Evolutionary conservation across 768 basidiomycete species (phyloP), one percentile per base, ranked within the genome.

Genomic region (Xerocomus spinulosus): DNA sequence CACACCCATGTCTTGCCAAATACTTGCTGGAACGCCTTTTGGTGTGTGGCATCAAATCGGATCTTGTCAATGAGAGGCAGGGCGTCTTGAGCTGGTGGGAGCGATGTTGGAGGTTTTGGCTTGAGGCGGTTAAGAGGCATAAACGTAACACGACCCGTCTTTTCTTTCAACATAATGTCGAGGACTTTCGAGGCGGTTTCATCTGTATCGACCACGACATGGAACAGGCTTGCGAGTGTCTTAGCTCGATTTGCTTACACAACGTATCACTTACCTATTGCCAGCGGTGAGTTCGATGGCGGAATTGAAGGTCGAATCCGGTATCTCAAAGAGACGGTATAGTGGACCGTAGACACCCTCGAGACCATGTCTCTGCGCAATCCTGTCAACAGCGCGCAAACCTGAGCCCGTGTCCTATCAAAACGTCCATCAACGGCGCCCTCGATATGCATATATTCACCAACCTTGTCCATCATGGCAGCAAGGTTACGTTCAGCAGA

Each of bases 1-100:
- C 95, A 97, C 20, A 99, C 91, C 65, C 94, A 92, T 0, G 95
- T 98, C 68, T 92, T 92, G 30, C 94, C 93, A 55, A 99, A 99
- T 10, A 98, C 94, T 62, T 98, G 96, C 59, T 92, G 83, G 70
- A 98, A 92, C 0, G 96, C 96, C 56, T 87, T 87, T 38, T 77
- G 73, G 59, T 83, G 86, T 17, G 62, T 66, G 0, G 70, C 71
- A 43, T 93, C 86, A 61, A 82, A 98, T 3, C 75, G 75, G 46
- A 99, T 78, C 63, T 92, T 93, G 52, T 82, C 77, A 25, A 99
- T 76, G 39, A 92, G 80, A 1, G 89, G 88, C 45, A 88, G 83
- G 0, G 85, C 84, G 51, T 90, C 86, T 50, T 83, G 78, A 0
- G 83, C 85, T 38, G 77, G 79, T 9, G 85, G 85, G 17, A 80